phyloP scores from a whole-genome alignment of 441 rosid species.

The Croton setiger region DNA sequence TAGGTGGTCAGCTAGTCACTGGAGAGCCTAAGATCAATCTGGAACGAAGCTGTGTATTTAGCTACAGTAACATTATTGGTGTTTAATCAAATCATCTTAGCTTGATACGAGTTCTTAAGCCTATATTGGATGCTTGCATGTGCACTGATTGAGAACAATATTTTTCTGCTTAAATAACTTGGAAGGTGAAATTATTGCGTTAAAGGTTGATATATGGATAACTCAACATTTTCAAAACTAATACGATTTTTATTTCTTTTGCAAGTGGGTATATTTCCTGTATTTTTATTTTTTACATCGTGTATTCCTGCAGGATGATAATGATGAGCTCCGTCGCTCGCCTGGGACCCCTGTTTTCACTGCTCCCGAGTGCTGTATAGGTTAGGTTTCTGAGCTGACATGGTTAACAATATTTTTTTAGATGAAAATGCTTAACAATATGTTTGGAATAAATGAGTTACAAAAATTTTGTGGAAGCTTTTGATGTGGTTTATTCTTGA shows the following conservation, averaged over 20 bases:
- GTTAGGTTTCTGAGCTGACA: constrained; percentile 30
- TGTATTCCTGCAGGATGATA: constrained; percentile 57
- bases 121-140: neutral
- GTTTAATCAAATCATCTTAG: neutral
- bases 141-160: neutral
- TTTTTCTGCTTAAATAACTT: neutral
- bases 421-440: neutral
- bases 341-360: constrained; percentile 99
- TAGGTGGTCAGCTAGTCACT: neutral
- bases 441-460: neutral
- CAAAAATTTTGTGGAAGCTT: neutral
- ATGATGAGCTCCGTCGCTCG: constrained; percentile 93
- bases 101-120: neutral
- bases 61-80: neutral
- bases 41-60: neutral
- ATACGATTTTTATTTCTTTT: neutral
- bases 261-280: neutral
- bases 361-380: constrained; percentile 97
- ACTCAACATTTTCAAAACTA: neutral
- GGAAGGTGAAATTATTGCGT: neutral
- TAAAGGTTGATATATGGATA: neutral
- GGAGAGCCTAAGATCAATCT: neutral
- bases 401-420: too few relatives aligned
- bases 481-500: neutral
- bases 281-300: neutral